These are phyloP conservation scores for Cercospora nicotianae DNA, from an alignment of 2,329 filamentous ascomycete genomes.

Conservation along the genomic window DNA sequence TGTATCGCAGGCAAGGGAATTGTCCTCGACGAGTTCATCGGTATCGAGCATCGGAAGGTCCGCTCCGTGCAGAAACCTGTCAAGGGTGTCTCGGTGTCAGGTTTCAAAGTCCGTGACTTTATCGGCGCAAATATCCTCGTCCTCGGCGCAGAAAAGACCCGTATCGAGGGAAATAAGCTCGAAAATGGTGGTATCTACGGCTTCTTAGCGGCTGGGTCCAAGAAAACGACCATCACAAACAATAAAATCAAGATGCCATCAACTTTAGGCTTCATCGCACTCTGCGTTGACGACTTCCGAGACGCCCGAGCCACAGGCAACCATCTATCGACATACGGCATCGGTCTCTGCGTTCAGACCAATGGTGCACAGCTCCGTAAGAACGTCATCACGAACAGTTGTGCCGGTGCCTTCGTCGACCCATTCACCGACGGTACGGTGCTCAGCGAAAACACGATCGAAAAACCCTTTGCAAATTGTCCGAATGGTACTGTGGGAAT, in stretches of 20 bases:
- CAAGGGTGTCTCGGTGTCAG: neutral
- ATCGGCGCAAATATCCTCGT: neutral
- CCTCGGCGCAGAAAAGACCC: neutral
- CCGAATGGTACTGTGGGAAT: neutral
- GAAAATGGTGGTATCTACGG: neutral
- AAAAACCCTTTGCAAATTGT: neutral
- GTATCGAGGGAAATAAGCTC: neutral
- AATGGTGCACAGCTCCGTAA: neutral
- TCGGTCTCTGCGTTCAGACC: neutral
- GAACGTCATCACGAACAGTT: neutral
- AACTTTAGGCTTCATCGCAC: neutral
- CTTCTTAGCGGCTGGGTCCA: neutral
- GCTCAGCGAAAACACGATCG: neutral
- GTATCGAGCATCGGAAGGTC: neutral
- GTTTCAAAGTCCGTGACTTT: neutral
- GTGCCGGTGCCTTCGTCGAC: neutral
- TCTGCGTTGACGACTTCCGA: neutral
- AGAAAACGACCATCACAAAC: neutral
- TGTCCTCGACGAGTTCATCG: neutral
- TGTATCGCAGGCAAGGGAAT: conserved; percentile 1
- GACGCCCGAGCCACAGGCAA: neutral
- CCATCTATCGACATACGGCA: neutral
- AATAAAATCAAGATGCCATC: neutral
- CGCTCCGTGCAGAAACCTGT: neutral
- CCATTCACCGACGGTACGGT: neutral